Conservation (phyloP, 371 early-diverging fungal species). For the Saksenaea vasiformis region DNA sequence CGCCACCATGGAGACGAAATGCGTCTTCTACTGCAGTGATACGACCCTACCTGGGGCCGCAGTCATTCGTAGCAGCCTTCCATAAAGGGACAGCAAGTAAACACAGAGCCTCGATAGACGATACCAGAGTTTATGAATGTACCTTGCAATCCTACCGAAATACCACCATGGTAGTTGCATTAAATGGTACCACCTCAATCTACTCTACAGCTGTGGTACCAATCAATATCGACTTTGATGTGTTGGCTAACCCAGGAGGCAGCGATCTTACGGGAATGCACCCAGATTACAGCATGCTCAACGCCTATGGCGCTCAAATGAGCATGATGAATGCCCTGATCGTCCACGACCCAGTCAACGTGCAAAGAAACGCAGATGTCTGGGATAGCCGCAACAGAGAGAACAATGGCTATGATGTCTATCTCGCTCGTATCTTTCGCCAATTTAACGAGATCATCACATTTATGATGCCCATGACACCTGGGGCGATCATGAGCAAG, state of each 20-base stretch:
- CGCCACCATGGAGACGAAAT: not conserved
- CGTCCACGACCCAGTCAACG: constrained; percentile 4
- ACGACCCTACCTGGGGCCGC: constrained; percentile 6
- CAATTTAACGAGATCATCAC: not conserved
- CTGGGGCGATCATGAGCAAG: not conserved
- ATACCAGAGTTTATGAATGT: constrained; percentile 1
- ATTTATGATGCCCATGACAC: not conserved
- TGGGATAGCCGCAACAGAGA: not conserved
- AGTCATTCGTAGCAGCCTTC: constrained; percentile 8
- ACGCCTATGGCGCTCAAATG: not conserved
- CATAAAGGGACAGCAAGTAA: not conserved
- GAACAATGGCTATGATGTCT: not conserved
- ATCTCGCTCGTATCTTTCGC: not conserved
- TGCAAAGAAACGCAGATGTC: not conserved
- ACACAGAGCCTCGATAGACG: not conserved
- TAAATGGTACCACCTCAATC: not conserved
- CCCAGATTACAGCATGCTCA: not conserved
- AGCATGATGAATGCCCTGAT: not conserved
- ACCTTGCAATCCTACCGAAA: constrained; percentile 10
- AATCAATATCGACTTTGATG: not conserved
- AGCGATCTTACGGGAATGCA: not conserved
- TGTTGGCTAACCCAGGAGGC: not conserved
- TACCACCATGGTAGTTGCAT: not conserved
- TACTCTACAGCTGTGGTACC: not conserved
- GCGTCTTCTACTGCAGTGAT: not conserved